Evolutionary conservation across 805 yeast genomes (phyloP).

Genomic region (Pichia thaimueangensis): DNA sequence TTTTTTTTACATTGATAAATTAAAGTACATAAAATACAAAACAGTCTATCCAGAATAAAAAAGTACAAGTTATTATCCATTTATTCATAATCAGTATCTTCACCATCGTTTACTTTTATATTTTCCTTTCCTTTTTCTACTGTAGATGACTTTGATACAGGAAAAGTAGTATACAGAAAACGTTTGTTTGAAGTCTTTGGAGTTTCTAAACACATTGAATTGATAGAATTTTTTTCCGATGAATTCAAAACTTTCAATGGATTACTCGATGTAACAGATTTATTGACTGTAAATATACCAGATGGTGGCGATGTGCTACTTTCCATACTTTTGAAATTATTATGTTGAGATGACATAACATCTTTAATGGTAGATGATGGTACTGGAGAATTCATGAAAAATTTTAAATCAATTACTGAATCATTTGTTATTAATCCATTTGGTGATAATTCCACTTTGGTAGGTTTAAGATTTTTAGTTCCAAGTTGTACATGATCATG

Average conservation of each 20-base stretch:
- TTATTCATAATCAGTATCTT: conserved; percentile 5
- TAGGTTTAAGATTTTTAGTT: not conserved
- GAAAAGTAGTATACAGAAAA: not conserved
- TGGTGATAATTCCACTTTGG: not conserved
- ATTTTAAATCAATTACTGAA: not conserved
- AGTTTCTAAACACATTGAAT: not conserved
- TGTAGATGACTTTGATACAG: not conserved
- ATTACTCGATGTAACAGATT: not conserved
- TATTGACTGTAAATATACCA: conserved; percentile 3
- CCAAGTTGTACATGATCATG: not conserved
- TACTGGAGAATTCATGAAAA: not conserved
- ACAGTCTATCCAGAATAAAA: too few species aligned
- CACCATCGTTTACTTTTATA: not conserved
- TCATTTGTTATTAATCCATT: not conserved
- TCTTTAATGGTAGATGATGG: not conserved
- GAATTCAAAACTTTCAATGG: not conserved
- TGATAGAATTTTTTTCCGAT: conserved; percentile 4
- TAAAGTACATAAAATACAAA: too few species aligned
- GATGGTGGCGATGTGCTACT: conserved; percentile 9
- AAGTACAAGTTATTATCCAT: too few species aligned
- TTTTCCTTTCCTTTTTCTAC: not conserved
- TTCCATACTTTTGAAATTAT: not conserved
- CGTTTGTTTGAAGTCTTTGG: not conserved
- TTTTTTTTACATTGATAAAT: too few species aligned
- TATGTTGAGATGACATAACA: not conserved